phyloP scores from a whole-genome alignment of 371 early-diverging fungal genomes.

The Coemansia sp. region DNA sequence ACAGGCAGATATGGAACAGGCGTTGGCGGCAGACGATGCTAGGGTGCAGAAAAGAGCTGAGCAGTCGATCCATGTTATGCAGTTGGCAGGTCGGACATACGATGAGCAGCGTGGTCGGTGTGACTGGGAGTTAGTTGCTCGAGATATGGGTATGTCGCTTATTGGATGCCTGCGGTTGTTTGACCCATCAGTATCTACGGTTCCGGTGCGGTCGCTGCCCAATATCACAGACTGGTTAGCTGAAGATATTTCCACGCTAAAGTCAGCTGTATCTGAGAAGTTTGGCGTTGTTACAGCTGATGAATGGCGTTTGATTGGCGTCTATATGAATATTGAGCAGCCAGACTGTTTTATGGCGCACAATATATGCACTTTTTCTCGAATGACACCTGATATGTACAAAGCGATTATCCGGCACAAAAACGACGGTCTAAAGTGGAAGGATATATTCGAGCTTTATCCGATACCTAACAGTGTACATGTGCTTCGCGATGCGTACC shows the following conservation, averaged over 20 bases:
- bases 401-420: background rate
- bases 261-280: background rate
- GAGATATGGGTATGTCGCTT: background rate
- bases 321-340: background rate
- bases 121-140: conserved; percentile 13
- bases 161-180: conserved; percentile 3
- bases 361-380: background rate
- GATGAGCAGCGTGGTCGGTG: background rate
- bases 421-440: background rate
- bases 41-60: background rate
- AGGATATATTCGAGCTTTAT: background rate
- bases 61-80: background rate
- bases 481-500: too few relatives aligned
- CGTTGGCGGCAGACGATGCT: background rate
- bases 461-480: too few relatives aligned
- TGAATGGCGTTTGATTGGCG: background rate
- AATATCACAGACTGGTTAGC: background rate
- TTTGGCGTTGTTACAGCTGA: background rate
- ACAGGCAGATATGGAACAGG: background rate
- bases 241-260: background rate
- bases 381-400: background rate
- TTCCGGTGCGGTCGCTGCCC: background rate
- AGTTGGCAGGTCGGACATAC: background rate
- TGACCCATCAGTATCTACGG: background rate
- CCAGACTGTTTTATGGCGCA: background rate